These are phyloP conservation scores for Phytophthora hibernalis DNA, from an alignment of 352 stramenopile species.

Conservation along the genomic window DNA sequence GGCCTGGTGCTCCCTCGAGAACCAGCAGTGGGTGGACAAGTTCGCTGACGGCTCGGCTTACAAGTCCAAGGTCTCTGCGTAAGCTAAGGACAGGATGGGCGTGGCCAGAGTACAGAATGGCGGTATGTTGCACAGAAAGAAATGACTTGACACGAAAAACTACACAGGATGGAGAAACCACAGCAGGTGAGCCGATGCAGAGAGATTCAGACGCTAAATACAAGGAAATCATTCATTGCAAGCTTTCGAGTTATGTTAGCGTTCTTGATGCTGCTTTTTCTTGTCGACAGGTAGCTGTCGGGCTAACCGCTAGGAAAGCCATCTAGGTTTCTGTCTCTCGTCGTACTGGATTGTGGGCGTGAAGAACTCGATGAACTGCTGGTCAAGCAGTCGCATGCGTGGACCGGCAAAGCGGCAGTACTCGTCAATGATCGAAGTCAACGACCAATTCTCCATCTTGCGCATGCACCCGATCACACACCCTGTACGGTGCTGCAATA, in stretches of 20 bases:
- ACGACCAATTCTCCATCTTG: constrained; percentile 90
- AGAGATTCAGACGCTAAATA: constrained; percentile 39
- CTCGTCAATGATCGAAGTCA: constrained; percentile 90
- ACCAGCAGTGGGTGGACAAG: constrained; percentile 95
- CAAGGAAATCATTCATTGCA: constrained; percentile 34
- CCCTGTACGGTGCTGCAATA: constrained; percentile 74
- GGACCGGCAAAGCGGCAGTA: constrained; percentile 88
- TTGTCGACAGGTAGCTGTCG: background rate
- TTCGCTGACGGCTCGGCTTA: constrained; percentile 93
- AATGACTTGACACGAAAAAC: constrained; percentile 34
- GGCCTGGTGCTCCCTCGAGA: constrained; percentile 96
- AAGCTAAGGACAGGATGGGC: too few species aligned
- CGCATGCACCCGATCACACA: constrained; percentile 89
- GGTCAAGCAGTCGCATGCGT: constrained; percentile 85
- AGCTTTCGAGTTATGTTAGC: constrained; percentile 19
- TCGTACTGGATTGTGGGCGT: constrained; percentile 81
- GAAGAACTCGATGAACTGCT: constrained; percentile 93
- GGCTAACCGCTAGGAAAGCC: constrained; percentile 44
- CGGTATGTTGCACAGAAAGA: constrained; percentile 35
- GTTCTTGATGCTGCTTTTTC: background rate
- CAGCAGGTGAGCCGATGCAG: constrained; percentile 35
- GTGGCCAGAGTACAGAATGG: constrained; percentile 15
- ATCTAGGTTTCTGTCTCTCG: constrained; percentile 77
- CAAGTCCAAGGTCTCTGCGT: constrained; percentile 67
- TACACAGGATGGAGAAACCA: constrained; percentile 26